Evolutionary conservation across 805 yeast genomes (phyloP).

Genomic region (Wickerhamiella bombiphila): DNA sequence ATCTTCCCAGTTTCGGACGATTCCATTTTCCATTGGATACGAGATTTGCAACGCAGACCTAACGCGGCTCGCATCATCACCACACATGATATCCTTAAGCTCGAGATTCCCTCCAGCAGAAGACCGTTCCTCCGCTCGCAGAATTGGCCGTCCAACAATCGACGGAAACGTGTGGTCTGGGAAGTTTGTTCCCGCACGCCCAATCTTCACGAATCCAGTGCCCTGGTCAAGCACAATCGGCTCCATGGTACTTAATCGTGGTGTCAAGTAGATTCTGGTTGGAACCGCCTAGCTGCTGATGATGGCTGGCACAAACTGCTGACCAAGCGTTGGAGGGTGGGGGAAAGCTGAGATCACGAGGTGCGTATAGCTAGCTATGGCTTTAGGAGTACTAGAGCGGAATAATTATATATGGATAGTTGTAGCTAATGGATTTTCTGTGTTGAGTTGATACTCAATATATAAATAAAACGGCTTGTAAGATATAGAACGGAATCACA

Average conservation of each 20-base stretch:
- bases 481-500: too few species aligned
- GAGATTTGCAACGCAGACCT: slow-evolving; percentile 80
- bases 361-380: too few species aligned
- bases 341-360: too few species aligned
- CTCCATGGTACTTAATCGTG: slow-evolving; percentile 8
- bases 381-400: too few species aligned
- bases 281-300: too few species aligned
- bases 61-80: slow-evolving; percentile 84
- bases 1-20: slow-evolving; percentile 95
- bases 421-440: too few species aligned
- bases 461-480: too few species aligned
- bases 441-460: too few species aligned
- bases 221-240: slow-evolving; percentile 85
- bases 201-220: slow-evolving; percentile 95
- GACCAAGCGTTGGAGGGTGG: too few species aligned
- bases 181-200: slow-evolving; percentile 91
- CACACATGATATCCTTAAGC: slow-evolving; percentile 94
- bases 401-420: too few species aligned
- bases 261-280: too few species aligned
- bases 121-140: slow-evolving; percentile 86
- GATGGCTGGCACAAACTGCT: too few species aligned
- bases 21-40: slow-evolving; percentile 99
- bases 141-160: slow-evolving; percentile 91
- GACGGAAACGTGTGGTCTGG: slow-evolving; percentile 97
- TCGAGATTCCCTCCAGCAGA: slow-evolving; percentile 57